Evolutionary conservation across 2,329 filamentous ascomycete genomes (phyloP).

Genomic region (Talaromyces sp.): DNA sequence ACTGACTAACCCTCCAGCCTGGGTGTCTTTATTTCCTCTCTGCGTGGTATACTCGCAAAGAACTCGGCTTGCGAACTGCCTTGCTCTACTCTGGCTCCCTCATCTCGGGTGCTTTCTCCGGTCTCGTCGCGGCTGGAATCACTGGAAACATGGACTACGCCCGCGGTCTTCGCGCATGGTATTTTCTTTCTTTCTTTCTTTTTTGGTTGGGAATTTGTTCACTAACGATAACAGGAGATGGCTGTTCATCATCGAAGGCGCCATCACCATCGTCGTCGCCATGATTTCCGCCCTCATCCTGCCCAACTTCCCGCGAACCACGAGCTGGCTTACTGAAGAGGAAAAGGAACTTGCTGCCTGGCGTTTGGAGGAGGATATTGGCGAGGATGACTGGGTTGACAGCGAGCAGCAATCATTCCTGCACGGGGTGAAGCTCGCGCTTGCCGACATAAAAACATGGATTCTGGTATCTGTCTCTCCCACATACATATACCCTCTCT

Average conservation of each 20-base stretch:
- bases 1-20: constrained; percentile 30
- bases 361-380: constrained; percentile 39
- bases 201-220: constrained; percentile 48
- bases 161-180: constrained; percentile 36
- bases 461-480: constrained; percentile 45
- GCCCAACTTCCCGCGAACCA: constrained; percentile 47
- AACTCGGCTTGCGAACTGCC: constrained; percentile 17
- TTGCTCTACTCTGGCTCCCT: constrained; percentile 44
- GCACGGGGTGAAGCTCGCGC: constrained; percentile 7
- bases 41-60: constrained; percentile 58
- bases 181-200: constrained; percentile 63
- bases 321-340: constrained; percentile 33
- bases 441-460: constrained; percentile 55
- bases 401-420: constrained; percentile 52
- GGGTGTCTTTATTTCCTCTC: constrained; percentile 63
- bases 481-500: too few relatives aligned
- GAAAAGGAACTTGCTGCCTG: constrained; percentile 37
- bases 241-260: constrained; percentile 49
- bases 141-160: constrained; percentile 30
- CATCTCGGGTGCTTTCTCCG: constrained; percentile 39
- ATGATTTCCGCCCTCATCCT: constrained; percentile 54
- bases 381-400: constrained; percentile 35
- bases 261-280: constrained; percentile 37
- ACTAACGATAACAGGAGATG: constrained; percentile 46
- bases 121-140: constrained; percentile 34